Evolutionary conservation across 2,329 filamentous ascomycete genomes (phyloP).

Genomic region (Sarocladium strictum): DNA sequence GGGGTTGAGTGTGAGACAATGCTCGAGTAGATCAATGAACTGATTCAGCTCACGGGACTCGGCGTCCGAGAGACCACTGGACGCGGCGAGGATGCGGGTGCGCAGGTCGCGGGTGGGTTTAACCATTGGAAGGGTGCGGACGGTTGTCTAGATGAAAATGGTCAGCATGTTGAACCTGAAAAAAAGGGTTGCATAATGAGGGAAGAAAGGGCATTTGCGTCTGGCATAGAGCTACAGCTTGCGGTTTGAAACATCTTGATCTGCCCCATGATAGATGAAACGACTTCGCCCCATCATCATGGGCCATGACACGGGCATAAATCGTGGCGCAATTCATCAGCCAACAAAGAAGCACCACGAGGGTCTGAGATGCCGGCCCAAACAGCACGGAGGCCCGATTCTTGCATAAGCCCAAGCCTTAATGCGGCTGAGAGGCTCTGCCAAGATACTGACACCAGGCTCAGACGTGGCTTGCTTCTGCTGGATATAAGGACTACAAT

Average conservation of each 20-base stretch:
- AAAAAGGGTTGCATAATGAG: not conserved
- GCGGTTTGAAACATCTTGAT: no score
- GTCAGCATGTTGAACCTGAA: not conserved
- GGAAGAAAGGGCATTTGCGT: not conserved
- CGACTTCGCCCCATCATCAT: no score
- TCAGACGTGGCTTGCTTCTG: no score
- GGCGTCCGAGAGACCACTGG: slow-evolving; percentile 62
- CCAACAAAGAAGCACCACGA: not conserved
- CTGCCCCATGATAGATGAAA: no score
- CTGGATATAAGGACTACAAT: no score
- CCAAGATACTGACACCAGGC: not conserved
- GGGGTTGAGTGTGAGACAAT: slow-evolving; percentile 82
- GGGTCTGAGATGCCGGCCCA: not conserved
- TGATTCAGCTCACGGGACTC: slow-evolving; percentile 73
- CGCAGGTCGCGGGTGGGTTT: slow-evolving; percentile 80
- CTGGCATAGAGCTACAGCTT: no score
- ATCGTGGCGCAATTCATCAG: not conserved
- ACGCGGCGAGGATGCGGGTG: slow-evolving; percentile 66
- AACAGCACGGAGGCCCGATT: not conserved
- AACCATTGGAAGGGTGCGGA: slow-evolving; percentile 61
- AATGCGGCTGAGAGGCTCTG: slow-evolving; percentile 3
- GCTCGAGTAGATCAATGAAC: slow-evolving; percentile 83
- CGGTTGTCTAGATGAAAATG: slow-evolving; percentile 47
- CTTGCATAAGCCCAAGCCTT: not conserved
- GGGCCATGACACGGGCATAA: not conserved